Percentiles rank a stretch among this genome's conserved stretches.
These are phyloP conservation scores for Syzygium oleosum DNA, from an alignment of 345 rosid genomes.

Conservation along the genomic window DNA sequence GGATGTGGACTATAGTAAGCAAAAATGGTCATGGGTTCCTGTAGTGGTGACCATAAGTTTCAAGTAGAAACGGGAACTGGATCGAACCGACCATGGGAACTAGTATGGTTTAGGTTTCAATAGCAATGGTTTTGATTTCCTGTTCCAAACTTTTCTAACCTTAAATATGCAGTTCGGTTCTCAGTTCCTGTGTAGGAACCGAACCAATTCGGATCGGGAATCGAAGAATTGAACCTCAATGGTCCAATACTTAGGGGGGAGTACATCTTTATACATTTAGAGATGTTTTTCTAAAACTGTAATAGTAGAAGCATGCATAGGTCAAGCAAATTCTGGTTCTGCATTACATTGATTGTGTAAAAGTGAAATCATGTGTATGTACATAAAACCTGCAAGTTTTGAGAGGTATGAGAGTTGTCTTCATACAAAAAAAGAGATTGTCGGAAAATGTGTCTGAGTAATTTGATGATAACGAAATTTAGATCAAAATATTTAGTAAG, in stretches of 20 bases:
- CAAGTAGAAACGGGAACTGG: neutral
- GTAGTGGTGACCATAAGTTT: neutral
- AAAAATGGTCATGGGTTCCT: neutral
- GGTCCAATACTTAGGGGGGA: neutral
- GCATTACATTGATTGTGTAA: neutral
- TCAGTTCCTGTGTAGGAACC: fast-evolving
- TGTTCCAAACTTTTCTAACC: neutral
- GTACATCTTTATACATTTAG: neutral
- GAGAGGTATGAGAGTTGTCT: neutral
- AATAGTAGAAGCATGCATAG: neutral
- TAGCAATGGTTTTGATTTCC: neutral
- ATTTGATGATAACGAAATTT: too few relatives aligned
- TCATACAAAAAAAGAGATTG: neutral
- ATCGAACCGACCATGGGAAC: neutral
- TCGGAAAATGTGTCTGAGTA: too few relatives aligned
- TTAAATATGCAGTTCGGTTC: neutral
- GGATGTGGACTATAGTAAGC: neutral
- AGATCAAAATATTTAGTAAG: too few relatives aligned
- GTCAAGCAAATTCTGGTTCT: neutral
- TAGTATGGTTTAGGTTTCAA: neutral
- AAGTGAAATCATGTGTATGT: neutral
- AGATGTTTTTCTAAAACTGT: neutral
- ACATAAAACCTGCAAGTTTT: neutral
- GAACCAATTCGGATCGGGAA: neutral
- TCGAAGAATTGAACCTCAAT: neutral